These are phyloP conservation scores for Cercospora sesami DNA, from an alignment of 2,329 filamentous ascomycete genomes.

Conservation along the genomic window DNA sequence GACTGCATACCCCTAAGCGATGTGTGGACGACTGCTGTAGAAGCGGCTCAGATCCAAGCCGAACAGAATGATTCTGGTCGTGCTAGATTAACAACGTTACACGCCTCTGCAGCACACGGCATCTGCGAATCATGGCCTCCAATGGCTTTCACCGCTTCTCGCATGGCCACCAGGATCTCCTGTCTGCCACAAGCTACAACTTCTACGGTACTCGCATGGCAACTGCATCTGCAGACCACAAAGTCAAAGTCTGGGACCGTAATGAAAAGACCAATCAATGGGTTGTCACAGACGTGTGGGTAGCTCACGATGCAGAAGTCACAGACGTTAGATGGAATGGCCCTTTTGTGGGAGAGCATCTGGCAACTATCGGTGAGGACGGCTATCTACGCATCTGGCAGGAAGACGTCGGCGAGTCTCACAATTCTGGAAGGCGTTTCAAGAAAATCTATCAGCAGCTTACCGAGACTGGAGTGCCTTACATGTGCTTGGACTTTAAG, in stretches of 20 bases:
- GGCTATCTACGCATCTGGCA: constrained; percentile 90
- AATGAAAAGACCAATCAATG: constrained; percentile 73
- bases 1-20: neutral
- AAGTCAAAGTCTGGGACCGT: constrained; percentile 85
- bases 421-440: constrained; percentile 75
- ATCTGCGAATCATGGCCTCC: constrained; percentile 29
- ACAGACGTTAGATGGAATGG: constrained; percentile 93
- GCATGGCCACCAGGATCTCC: constrained; percentile 75
- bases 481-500: constrained; percentile 80
- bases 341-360: constrained; percentile 80
- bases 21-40: constrained; percentile 14
- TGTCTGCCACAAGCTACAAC: constrained; percentile 86
- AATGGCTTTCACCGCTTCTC: constrained; percentile 59
- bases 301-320: constrained; percentile 85
- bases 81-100: constrained; percentile 11
- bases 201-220: constrained; percentile 88
- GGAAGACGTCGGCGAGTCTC: constrained; percentile 78
- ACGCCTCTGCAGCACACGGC: constrained; percentile 11
- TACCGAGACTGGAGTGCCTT: constrained; percentile 68
- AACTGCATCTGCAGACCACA: constrained; percentile 87
- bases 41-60: neutral
- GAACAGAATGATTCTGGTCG: constrained; percentile 7
- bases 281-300: constrained; percentile 83
- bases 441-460: constrained; percentile 64
- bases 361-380: constrained; percentile 86